Evolutionary conservation across 1,284 basidiomycete genomes (phyloP), one percentile per base, ranked within the genome.

Genomic region (Hymenochaete sp.): DNA sequence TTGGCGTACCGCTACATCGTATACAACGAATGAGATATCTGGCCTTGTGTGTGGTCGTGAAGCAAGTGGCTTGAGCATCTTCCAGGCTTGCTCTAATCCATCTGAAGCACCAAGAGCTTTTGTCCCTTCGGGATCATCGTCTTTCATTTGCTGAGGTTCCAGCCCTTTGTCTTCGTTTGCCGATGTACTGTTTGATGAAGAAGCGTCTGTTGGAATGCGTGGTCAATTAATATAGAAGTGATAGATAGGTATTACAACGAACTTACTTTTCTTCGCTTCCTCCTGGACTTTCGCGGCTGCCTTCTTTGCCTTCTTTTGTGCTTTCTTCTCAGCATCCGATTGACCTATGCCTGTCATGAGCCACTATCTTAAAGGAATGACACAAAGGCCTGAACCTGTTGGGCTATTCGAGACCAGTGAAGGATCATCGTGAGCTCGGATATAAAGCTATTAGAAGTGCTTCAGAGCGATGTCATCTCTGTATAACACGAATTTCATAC

Each of bases 301-400:
- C 60, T 92, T 93, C 62, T 87, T 88, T 24, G 88, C 89, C 59
- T 90, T 93, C 64, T 91, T 93, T 60, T 85, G 83, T 0, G 87
- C 88, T 62, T 93, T 93, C 64, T 90, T 90, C 57, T 82, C 79
- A 0, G 77, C 77, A 49, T 82, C 82, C 40, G 82, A 74, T 27
- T 77, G 62, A 48, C 67, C 62, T 61, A 37, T 7, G 36, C n/a
- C 45, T 27, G 5, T 9, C 22, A 21, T 39, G 21, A 41, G 32
- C 14, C 13, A 29, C 6, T 18, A 19, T 4, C 3, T 16, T 16
- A 35, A 19, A 35, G 28, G 28, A 31, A 10, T 9, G 14, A 31
- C 14, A 6, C 32, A 5, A 35, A n/a, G n/a, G n/a, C n/a, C n/a
- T n/a, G n/a, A n/a, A n/a, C n/a, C n/a, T n/a, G n/a, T n/a, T n/a